These are phyloP conservation scores for Phaeotremella skinneri DNA, from an alignment of 768 basidiomycete genomes.

Conservation along the genomic window DNA sequence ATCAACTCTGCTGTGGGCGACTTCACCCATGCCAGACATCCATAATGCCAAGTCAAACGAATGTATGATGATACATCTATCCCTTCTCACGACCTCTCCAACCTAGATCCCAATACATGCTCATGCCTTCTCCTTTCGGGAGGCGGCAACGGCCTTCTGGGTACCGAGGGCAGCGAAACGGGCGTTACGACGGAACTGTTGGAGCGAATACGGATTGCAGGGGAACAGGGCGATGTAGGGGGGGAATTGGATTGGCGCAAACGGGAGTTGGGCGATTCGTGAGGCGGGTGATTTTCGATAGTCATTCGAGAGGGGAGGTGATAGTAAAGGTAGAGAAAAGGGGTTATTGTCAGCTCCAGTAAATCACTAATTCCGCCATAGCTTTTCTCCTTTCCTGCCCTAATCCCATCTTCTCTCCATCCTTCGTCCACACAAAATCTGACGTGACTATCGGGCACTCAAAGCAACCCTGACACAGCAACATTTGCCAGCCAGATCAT, in stretches of 20 bases:
- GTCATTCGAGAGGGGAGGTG: neutral
- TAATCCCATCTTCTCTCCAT: neutral
- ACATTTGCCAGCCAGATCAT: neutral
- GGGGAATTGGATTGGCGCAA: too few relatives aligned
- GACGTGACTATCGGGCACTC: neutral
- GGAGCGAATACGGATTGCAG: too few relatives aligned
- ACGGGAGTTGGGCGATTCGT: too few relatives aligned
- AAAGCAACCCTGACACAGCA: neutral
- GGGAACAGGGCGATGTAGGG: too few relatives aligned
- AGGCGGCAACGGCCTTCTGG: constrained; percentile 46
- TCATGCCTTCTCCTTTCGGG: constrained; percentile 29
- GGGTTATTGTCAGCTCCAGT: too few relatives aligned
- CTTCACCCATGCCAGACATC: neutral
- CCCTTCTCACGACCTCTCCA: neutral
- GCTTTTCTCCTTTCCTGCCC: neutral
- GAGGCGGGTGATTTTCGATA: neutral
- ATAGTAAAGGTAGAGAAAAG: too few relatives aligned
- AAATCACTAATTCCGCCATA: too few relatives aligned
- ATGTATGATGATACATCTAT: constrained; percentile 9
- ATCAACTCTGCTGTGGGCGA: too few relatives aligned
- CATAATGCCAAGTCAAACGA: neutral
- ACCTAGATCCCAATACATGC: neutral
- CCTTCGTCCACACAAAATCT: neutral
- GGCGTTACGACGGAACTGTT: constrained; percentile 52
- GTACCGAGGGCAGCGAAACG: constrained; percentile 49